phyloP scores from a whole-genome alignment of 306 rosid genomes.

The Rosa rugosa region DNA sequence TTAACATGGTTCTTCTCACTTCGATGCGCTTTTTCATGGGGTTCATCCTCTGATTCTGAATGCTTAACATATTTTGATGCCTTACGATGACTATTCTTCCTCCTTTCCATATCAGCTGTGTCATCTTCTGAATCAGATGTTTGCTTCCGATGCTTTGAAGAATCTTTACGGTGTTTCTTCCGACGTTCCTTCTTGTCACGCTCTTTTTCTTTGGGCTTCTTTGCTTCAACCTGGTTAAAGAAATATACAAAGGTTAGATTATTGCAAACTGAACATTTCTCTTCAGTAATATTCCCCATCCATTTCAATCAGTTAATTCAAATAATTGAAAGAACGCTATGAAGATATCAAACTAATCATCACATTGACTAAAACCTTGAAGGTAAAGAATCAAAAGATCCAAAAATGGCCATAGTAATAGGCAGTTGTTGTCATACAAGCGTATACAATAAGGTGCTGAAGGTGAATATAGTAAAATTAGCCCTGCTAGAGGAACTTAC shows the following conservation, averaged over 20 bases:
- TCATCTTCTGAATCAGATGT: constrained; percentile 54
- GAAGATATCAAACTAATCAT: background rate
- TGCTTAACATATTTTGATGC: constrained; percentile 32
- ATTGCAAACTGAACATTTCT: background rate
- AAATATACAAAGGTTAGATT: background rate
- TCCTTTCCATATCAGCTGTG: constrained; percentile 36
- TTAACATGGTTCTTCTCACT: constrained; percentile 14
- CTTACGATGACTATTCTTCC: constrained; percentile 34
- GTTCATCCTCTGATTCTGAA: constrained; percentile 27
- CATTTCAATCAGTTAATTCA: background rate
- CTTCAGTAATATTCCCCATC: background rate
- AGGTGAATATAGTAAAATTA: no score
- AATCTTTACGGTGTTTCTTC: constrained; percentile 61
- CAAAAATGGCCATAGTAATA: background rate
- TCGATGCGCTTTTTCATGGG: background rate
- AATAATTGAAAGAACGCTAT: background rate
- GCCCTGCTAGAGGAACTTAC: background rate
- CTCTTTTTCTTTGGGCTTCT: constrained; percentile 43
- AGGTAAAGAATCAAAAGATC: background rate
- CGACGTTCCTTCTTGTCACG: constrained; percentile 47
- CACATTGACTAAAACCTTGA: background rate
- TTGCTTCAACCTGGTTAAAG: constrained; percentile 42
- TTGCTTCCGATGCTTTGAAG: constrained; percentile 44
- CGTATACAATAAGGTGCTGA: no score
- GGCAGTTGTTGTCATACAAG: background rate